Percentiles rank a stretch among this genome's conserved stretches.
Evolutionary conservation across 192 early-diverging fungal genomes (phyloP).

Genomic region (Coemansia sp.): DNA sequence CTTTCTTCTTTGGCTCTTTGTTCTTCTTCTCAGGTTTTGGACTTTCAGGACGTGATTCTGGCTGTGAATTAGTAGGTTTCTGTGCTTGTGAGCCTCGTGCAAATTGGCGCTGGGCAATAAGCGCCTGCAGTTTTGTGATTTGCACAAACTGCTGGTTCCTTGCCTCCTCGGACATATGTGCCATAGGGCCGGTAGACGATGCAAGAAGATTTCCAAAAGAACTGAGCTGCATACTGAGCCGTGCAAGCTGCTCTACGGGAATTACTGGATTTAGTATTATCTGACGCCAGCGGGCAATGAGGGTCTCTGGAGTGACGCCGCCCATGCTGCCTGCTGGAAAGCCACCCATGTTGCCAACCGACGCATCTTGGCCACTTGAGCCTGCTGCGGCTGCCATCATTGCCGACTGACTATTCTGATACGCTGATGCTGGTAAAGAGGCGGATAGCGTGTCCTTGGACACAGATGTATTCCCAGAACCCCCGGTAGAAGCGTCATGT

Average conservation of each 20-base stretch:
- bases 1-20: slow-evolving; percentile 25
- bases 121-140: slow-evolving; percentile 41
- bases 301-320: slow-evolving; percentile 12
- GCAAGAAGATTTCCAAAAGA: slow-evolving; percentile 31
- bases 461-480: not conserved
- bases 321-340: slow-evolving; percentile 2
- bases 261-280: slow-evolving; percentile 47
- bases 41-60: slow-evolving; percentile 33
- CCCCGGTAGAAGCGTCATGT: slow-evolving; percentile 3
- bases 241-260: slow-evolving; percentile 33
- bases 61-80: slow-evolving; percentile 9
- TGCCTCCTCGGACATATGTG: slow-evolving; percentile 32
- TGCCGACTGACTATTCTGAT: slow-evolving; percentile 14
- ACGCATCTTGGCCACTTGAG: not conserved
- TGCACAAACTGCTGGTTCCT: slow-evolving; percentile 41
- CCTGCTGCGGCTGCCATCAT: not conserved
- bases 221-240: slow-evolving; percentile 51
- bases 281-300: slow-evolving; percentile 43
- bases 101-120: slow-evolving; percentile 50
- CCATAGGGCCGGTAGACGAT: slow-evolving; percentile 14
- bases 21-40: slow-evolving; percentile 18
- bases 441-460: slow-evolving; percentile 8
- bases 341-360: not conserved
- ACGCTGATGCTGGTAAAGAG: slow-evolving; percentile 10
- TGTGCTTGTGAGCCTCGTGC: slow-evolving; percentile 16